These are phyloP conservation scores for Triticum urartu DNA, from an alignment of 176 grass and related monocot species.

Conservation along the genomic window DNA sequence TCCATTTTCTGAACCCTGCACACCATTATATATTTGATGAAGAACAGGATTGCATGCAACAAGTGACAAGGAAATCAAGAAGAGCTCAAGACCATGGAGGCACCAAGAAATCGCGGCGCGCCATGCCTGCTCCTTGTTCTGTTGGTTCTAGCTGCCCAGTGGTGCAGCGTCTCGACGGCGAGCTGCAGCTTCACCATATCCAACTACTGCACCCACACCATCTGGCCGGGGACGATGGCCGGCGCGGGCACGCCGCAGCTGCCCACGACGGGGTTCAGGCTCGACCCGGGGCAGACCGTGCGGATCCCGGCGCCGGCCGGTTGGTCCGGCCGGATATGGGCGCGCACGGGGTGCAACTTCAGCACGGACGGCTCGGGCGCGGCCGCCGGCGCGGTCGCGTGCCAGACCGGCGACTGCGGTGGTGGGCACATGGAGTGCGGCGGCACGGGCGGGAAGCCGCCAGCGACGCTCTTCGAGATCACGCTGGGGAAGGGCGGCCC, in stretches of 20 bases:
- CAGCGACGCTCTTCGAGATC: slow-evolving; percentile 85
- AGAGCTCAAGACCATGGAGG: slow-evolving; percentile 21
- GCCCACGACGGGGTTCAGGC: slow-evolving; percentile 68
- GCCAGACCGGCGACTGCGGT: slow-evolving; percentile 82
- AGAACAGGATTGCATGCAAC: neutral
- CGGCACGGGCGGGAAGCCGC: slow-evolving; percentile 58
- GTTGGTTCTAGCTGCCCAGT: slow-evolving; percentile 11
- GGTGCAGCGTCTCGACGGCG: slow-evolving; percentile 37
- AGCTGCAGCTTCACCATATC: slow-evolving; percentile 64
- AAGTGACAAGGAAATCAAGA: neutral
- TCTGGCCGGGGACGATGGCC: slow-evolving; percentile 82
- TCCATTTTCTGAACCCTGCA: slow-evolving; percentile 41
- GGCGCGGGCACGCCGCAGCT: slow-evolving; percentile 78
- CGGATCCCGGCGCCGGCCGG: slow-evolving; percentile 49
- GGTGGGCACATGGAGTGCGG: slow-evolving; percentile 53
- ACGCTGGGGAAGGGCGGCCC: slow-evolving; percentile 55
- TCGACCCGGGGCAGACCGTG: slow-evolving; percentile 57
- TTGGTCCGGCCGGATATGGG: slow-evolving; percentile 94
- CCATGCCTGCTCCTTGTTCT: slow-evolving; percentile 25
- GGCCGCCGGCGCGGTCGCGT: slow-evolving; percentile 34
- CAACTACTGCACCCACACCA: slow-evolving; percentile 73
- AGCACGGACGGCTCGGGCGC: slow-evolving; percentile 37
- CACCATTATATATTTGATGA: neutral
- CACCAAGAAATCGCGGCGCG: slow-evolving; percentile 14
- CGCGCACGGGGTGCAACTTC: slow-evolving; percentile 69